Evolutionary conservation across 1,139 yeast genomes (phyloP), one percentile per base, ranked within the genome.

Genomic region (Insectozyma bohioensis): DNA sequence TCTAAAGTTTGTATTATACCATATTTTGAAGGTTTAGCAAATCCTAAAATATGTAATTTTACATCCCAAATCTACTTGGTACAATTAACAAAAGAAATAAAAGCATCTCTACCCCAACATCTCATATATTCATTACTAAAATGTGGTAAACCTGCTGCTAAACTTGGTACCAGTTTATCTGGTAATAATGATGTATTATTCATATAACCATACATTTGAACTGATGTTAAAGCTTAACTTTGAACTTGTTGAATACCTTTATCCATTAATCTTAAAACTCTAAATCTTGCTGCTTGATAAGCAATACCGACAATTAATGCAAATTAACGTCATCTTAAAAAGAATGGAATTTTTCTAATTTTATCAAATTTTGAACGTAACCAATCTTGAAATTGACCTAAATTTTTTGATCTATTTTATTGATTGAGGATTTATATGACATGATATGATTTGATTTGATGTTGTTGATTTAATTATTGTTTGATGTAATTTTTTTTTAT

Each of bases 21-120:
- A 59, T 92, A 97, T 54, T 92, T 92, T 53, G 90, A 71, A 2
- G 97, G 92, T 41, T 85, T 78, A 0, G 95, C 97, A 68, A 88
- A 92, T 5, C 84, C 86, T 34, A 90, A 61, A 41, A 92, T 86
- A 52, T 92, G 97, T 30, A 63, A 59, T 48, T 72, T 80, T 1
- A 97, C 97, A 37, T 82, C 92, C 82, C 85, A 49, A 56, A 77
- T 37, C 97, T 70, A 11, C 84, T 94, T 0, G 96, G 75, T 1
- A 84, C 81, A 24, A 90, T 61, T 40, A 88, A 62, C 31, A 90
- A 85, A 70, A 0, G 96, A 75, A 36, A 92, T 82, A 53, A 92
- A 92, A 2, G 88, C 95, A 61, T 92, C 98, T 53, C 98, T 75
- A 19, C 98, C 98, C 98, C 98, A 92, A 55, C 97, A 87, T 58